Evolutionary conservation across 305 asterid genomes (phyloP).

Genomic region (Fraxinus albicans): DNA sequence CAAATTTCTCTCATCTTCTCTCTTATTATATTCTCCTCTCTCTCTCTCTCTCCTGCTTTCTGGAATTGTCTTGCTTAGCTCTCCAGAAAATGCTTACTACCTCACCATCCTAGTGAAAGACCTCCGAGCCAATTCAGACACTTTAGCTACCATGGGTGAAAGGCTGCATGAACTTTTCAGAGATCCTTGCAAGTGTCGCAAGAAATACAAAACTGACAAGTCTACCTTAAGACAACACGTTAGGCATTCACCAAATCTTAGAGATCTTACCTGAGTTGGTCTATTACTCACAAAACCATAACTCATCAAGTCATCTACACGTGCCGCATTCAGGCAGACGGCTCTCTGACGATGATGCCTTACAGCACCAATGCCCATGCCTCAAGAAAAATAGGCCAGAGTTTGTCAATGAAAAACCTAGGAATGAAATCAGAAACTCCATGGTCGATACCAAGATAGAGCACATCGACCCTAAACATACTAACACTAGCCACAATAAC

Average conservation of each 20-base stretch:
- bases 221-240: background rate
- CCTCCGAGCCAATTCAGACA: background rate
- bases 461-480: background rate
- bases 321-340: background rate
- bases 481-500: background rate
- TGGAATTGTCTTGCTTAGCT: background rate
- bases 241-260: background rate
- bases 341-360: background rate
- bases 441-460: background rate
- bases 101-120: background rate
- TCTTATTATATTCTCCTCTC: background rate
- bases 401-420: background rate
- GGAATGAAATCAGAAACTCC: background rate
- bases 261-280: background rate
- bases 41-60: background rate
- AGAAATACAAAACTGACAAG: background rate
- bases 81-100: background rate
- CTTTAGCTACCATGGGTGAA: background rate
- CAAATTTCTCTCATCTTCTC: background rate
- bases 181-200: background rate
- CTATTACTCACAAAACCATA: background rate
- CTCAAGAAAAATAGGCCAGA: background rate
- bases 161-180: background rate
- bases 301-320: background rate
- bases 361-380: background rate